These are phyloP conservation scores for Trichosporon asahii DNA, from an alignment of 1,284 basidiomycete species.

Conservation along the genomic window DNA sequence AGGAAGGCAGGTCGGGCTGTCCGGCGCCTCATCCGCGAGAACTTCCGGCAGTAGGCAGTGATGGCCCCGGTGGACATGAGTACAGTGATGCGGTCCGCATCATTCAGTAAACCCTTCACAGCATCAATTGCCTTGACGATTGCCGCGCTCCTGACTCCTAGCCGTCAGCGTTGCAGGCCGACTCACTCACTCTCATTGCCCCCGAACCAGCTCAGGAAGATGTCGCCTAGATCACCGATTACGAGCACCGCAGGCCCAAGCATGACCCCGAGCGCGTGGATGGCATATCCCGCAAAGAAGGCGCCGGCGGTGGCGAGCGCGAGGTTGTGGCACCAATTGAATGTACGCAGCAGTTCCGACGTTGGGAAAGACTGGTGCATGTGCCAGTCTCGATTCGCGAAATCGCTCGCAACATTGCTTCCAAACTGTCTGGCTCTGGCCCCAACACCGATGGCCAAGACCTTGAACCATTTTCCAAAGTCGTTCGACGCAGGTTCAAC, in stretches of 20 bases:
- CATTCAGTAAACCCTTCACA: neutral
- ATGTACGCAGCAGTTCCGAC: neutral
- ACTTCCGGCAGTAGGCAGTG: neutral
- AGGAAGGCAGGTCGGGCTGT: neutral
- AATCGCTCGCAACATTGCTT: neutral
- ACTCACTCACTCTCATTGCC: neutral
- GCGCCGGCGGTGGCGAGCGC: neutral
- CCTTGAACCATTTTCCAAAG: no score
- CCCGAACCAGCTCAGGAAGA: neutral
- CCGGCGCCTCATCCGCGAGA: neutral
- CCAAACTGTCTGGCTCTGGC: neutral
- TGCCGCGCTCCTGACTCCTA: neutral
- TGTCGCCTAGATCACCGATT: neutral
- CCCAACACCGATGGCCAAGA: no score
- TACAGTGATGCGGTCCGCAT: neutral
- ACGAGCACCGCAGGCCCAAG: neutral
- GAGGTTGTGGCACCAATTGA: neutral
- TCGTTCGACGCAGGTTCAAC: no score
- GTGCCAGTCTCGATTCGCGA: neutral
- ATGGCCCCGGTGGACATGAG: neutral
- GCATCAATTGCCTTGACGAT: neutral
- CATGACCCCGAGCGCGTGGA: neutral
- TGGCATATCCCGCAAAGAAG: neutral
- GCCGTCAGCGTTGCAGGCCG: neutral
- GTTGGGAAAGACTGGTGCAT: neutral